These are phyloP conservation scores for Tricholoma bakamatsutake DNA, from an alignment of 768 basidiomycete genomes.

Conservation along the genomic window DNA sequence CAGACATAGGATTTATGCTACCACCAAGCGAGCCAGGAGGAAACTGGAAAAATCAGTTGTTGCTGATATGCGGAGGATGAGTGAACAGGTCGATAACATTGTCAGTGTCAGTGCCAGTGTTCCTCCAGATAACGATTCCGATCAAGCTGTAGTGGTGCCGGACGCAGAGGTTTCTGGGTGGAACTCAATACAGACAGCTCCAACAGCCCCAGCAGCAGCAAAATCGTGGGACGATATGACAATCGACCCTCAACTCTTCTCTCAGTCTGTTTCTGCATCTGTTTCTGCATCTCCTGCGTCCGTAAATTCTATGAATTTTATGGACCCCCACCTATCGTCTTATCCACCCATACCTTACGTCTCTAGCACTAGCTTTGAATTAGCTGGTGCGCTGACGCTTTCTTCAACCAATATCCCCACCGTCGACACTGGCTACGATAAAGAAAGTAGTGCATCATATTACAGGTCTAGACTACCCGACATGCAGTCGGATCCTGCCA, in stretches of 20 bases:
- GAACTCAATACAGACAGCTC: background rate
- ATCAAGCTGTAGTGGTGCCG: slow-evolving; percentile 4
- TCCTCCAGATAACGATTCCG: background rate
- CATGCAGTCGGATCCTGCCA: background rate
- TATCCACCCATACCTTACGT: slow-evolving; percentile 25
- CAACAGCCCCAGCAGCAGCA: background rate
- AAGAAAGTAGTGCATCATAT: background rate
- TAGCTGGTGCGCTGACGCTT: slow-evolving; percentile 43
- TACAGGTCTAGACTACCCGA: background rate
- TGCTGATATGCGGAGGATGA: slow-evolving; percentile 3
- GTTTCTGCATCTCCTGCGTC: background rate
- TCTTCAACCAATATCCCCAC: slow-evolving; percentile 14
- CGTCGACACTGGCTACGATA: background rate
- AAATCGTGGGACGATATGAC: slow-evolving; percentile 8
- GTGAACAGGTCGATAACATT: background rate
- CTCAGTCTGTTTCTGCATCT: background rate
- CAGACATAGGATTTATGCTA: slow-evolving; percentile 46
- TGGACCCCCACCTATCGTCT: slow-evolving; percentile 10
- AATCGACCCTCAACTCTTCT: slow-evolving; percentile 16
- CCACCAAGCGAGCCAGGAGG: slow-evolving; percentile 42
- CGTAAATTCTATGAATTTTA: background rate
- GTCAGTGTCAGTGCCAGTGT: background rate
- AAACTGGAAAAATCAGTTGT: slow-evolving; percentile 46
- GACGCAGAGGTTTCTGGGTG: background rate
- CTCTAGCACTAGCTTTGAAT: slow-evolving; percentile 33